Base-by-base conservation (phyloP, 805 yeast genomes). In the Yarrowia deformans region DNA sequence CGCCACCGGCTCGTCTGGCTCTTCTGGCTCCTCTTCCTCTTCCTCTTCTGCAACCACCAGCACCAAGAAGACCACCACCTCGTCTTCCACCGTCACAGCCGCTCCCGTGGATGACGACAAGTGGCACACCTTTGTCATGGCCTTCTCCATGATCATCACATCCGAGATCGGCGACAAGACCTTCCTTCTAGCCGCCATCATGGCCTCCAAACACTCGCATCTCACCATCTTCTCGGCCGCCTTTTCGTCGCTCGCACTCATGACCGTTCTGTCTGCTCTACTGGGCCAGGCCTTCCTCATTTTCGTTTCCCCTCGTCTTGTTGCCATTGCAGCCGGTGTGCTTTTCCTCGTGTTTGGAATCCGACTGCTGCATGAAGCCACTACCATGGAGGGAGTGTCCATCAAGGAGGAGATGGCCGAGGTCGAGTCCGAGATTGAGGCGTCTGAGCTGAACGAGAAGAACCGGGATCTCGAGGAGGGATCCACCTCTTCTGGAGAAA, bases 101-200 rank as follows among this genome's bases (percentile, higher is more conserved):
- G 2, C 37, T 8, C 56, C 42, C 16, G 19, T 16, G 16, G 48
- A 48, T 13, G 68, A 63, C 56, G 68, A 63, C 14, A 49, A 72
- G 19, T 61, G 74, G 49, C 73, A 85, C 72, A 85, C 96, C 3
- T 89, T 95, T 73, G 74, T 90, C 70, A 87, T 94, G 88, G 86
- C 98, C 1, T 81, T 88, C 42, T 86, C 94, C 16, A 95, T 95
- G 99, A 95, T 95, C 75, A 81, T 91, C 40, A 90, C 93, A n/a
- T 90, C 97, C 37, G 99, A 95, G 79, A 89, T 95, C 70, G 99
- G 99, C 70, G 99, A 95, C 79, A 95, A 95, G 81, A 95, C 99
- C 0, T 95, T 95, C 77, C 84, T 95, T 72, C 92, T 95, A 74
- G 98, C 99, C 43, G 98, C 98, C 1, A 83, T 95, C 72, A 93